Percentiles rank a stretch among this genome's conserved stretches.
Conservation (phyloP, 441 rosid species). For the Euphorbia celastroides region DNA sequence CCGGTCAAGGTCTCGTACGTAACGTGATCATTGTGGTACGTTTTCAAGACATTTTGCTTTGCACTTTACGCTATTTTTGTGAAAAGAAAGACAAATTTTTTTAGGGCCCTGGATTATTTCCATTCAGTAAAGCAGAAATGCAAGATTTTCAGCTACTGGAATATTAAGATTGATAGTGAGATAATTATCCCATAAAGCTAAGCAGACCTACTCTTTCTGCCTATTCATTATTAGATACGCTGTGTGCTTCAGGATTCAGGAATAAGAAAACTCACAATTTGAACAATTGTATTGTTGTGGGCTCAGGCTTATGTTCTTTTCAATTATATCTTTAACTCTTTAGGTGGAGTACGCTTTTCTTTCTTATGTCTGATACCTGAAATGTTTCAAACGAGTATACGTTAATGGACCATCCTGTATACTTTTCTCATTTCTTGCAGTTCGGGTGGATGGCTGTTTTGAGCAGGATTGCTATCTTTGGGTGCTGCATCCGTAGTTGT, state of each 20-base stretch:
- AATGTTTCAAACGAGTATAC: too few species aligned
- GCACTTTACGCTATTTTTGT: neutral
- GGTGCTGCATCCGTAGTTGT: too few species aligned
- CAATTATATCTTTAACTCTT: too few species aligned
- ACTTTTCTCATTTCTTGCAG: slow-evolving; percentile 22
- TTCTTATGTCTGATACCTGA: too few species aligned
- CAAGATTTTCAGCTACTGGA: too few species aligned
- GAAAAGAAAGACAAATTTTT: neutral
- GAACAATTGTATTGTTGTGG: neutral
- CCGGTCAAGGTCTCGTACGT: slow-evolving; percentile 47
- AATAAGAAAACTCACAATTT: too few species aligned
- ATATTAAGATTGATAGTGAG: neutral
- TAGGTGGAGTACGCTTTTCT: too few species aligned
- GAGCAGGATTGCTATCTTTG: too few species aligned
- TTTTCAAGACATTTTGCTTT: neutral
- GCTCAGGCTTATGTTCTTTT: neutral
- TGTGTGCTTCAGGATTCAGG: too few species aligned
- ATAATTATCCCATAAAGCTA: neutral
- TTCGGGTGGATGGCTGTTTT: slow-evolving; percentile 15
- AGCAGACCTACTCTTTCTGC: too few species aligned
- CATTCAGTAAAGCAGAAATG: neutral
- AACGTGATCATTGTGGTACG: slow-evolving; percentile 52
- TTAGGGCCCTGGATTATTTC: neutral
- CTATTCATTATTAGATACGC: too few species aligned
- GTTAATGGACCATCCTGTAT: too few species aligned